These are phyloP conservation scores for Nakazawaea wyomingensis DNA, from an alignment of 805 yeast species.

Conservation along the genomic window DNA sequence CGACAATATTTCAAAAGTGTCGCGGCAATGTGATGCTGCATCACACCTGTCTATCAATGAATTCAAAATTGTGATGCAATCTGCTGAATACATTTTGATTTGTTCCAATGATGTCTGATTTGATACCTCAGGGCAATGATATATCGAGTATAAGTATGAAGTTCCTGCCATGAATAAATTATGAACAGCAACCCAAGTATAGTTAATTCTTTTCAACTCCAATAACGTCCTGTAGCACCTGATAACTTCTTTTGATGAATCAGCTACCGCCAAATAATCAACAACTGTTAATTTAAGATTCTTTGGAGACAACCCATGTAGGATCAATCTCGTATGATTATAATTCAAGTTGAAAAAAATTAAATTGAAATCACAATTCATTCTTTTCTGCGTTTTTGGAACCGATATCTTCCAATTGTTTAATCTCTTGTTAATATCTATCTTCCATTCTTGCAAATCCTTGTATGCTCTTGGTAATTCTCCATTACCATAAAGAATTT, in stretches of 20 bases:
- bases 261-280: conserved; percentile 53
- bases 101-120: conserved; percentile 39
- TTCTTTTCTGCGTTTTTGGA: conserved; percentile 50
- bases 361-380: conserved; percentile 71
- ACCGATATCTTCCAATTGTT: conserved; percentile 57
- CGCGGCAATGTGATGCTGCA: conserved; percentile 69
- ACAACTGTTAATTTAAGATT: conserved; percentile 46
- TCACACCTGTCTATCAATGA: conserved; percentile 67
- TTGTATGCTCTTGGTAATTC: conserved; percentile 63
- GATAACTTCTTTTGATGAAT: conserved; percentile 64
- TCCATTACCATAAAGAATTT: conserved; percentile 62
- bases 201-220: conserved; percentile 57
- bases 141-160: conserved; percentile 71
- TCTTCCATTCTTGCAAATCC: conserved; percentile 58
- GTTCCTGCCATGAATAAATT: conserved; percentile 87
- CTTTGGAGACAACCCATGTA: conserved; percentile 77
- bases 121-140: conserved; percentile 57
- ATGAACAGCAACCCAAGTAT: conserved; percentile 92
- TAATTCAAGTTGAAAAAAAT: conserved; percentile 72
- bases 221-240: conserved; percentile 55
- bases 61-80: conserved; percentile 52
- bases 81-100: conserved; percentile 41
- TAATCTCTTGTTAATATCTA: conserved; percentile 42
- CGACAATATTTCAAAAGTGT: conserved; percentile 64
- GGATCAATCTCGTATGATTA: conserved; percentile 63